These are phyloP conservation scores for Corniculantispora saksenae DNA, from an alignment of 2,329 filamentous ascomycete species.

Conservation along the genomic window DNA sequence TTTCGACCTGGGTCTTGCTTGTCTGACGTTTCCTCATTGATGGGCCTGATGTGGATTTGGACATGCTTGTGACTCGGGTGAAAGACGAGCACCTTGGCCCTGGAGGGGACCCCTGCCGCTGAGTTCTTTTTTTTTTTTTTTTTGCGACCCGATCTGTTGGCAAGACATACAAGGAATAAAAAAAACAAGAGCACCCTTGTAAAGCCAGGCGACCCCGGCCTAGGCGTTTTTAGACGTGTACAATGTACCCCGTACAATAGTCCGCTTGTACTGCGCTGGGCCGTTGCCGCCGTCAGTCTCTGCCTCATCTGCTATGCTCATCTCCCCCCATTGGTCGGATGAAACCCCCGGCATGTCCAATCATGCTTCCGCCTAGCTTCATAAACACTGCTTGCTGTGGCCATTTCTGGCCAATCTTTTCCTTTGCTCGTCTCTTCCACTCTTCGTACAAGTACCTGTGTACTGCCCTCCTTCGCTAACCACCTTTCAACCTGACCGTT, in stretches of 20 bases:
- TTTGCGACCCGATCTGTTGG: constrained; percentile 18
- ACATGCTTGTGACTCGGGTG: constrained; percentile 18
- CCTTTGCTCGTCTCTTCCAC: constrained; percentile 11
- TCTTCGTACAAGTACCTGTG: constrained; percentile 19
- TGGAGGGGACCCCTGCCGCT: constrained; percentile 3
- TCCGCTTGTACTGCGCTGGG: constrained; percentile 25
- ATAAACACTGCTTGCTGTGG: constrained; percentile 31
- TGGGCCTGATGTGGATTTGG: constrained; percentile 14
- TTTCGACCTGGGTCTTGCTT: constrained; percentile 6
- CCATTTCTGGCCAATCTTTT: constrained; percentile 19
- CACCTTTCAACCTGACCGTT: constrained; percentile 13
- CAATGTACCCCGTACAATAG: constrained; percentile 15
- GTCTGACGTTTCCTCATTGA: constrained; percentile 16
- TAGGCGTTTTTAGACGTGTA: constrained; percentile 15
- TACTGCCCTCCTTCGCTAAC: constrained; percentile 14
- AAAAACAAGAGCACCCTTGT: constrained; percentile 4
- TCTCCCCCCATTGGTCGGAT: constrained; percentile 36
- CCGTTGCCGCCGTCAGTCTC: constrained; percentile 34
- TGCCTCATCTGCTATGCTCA: constrained; percentile 36
- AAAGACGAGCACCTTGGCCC: neutral
- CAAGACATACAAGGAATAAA: neutral
- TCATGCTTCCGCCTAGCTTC: constrained; percentile 32
- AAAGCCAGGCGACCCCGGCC: neutral
- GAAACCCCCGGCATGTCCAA: constrained; percentile 35
- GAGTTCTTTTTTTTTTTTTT: neutral